These are phyloP conservation scores for Moricandia moricandioides DNA, from an alignment of 345 rosid genomes.

Conservation along the genomic window DNA sequence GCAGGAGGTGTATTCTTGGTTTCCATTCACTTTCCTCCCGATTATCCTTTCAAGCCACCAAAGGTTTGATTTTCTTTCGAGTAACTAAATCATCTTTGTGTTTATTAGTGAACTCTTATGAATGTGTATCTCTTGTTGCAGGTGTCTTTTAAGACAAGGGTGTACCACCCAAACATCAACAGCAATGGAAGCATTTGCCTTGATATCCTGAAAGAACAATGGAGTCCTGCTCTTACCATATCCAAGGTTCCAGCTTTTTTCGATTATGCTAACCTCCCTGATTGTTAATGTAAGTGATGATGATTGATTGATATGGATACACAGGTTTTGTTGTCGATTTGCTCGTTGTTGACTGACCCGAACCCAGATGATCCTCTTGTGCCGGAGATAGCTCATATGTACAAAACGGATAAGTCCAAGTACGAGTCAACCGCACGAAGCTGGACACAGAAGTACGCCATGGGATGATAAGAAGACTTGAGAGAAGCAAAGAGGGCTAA, in stretches of 20 bases:
- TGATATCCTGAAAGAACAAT: slow-evolving; percentile 39
- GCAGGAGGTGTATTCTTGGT: slow-evolving; percentile 57
- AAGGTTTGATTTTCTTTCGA: slow-evolving; percentile 31
- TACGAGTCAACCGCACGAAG: slow-evolving; percentile 92
- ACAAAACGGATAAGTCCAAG: slow-evolving; percentile 78
- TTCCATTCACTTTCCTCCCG: slow-evolving; percentile 50
- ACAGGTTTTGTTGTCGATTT: slow-evolving; percentile 85
- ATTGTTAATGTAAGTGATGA: neutral
- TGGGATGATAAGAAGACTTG: slow-evolving; percentile 47
- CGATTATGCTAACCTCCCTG: neutral
- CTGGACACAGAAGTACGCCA: slow-evolving; percentile 98
- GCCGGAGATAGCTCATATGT: slow-evolving; percentile 91
- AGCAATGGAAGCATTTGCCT: slow-evolving; percentile 40
- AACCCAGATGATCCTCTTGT: slow-evolving; percentile 96
- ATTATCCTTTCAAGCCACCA: slow-evolving; percentile 67
- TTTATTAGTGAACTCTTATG: neutral
- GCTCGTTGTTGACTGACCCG: slow-evolving; percentile 90
- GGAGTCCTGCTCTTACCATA: slow-evolving; percentile 41
- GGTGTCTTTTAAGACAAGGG: slow-evolving; percentile 41
- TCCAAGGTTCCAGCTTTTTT: slow-evolving; percentile 27
- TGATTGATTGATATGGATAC: neutral
- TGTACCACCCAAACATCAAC: slow-evolving; percentile 38
- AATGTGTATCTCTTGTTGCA: neutral
- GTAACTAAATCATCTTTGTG: neutral
- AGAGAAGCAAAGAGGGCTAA: neutral